Evolutionary conservation across 495 filamentous ascomycete species (phyloP).

Genomic region (Chaetomidium leptoderma): DNA sequence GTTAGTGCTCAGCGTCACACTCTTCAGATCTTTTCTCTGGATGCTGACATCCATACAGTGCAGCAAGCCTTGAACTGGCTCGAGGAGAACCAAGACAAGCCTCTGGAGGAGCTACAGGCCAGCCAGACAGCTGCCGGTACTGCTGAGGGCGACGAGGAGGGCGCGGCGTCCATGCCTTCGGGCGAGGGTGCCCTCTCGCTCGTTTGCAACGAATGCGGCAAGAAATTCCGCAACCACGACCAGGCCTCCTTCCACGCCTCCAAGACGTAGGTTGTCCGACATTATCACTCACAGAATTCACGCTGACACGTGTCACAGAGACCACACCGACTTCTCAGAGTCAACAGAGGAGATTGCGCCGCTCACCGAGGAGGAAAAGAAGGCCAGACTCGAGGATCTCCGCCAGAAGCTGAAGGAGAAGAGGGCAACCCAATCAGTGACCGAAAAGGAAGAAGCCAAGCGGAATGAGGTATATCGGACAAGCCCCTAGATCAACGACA

Average conservation of each 20-base stretch:
- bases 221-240: conserved; percentile 75
- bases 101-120: conserved; percentile 67
- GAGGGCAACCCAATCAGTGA: conserved; percentile 59
- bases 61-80: conserved; percentile 92
- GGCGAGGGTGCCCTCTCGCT: conserved; percentile 54
- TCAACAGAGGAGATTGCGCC: conserved; percentile 87
- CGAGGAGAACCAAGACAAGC: conserved; percentile 78
- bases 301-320: conserved; percentile 39
- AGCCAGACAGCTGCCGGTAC: conserved; percentile 25
- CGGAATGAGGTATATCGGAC: conserved; percentile 67
- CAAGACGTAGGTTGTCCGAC: conserved; percentile 58
- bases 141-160: conserved; percentile 50
- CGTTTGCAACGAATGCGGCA: conserved; percentile 86
- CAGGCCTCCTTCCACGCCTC: conserved; percentile 87
- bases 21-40: neutral
- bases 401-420: conserved; percentile 69
- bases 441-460: conserved; percentile 81
- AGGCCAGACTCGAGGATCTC: conserved; percentile 68
- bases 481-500: neutral
- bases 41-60: conserved; percentile 49
- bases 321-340: conserved; percentile 88
- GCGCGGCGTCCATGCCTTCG: conserved; percentile 45
- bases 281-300: neutral
- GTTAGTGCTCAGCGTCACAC: conserved; percentile 47
- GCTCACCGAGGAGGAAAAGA: conserved; percentile 89